Base-by-base conservation (phyloP, 2,329 filamentous ascomycete genomes). In the Colletotrichum sp. region DNA sequence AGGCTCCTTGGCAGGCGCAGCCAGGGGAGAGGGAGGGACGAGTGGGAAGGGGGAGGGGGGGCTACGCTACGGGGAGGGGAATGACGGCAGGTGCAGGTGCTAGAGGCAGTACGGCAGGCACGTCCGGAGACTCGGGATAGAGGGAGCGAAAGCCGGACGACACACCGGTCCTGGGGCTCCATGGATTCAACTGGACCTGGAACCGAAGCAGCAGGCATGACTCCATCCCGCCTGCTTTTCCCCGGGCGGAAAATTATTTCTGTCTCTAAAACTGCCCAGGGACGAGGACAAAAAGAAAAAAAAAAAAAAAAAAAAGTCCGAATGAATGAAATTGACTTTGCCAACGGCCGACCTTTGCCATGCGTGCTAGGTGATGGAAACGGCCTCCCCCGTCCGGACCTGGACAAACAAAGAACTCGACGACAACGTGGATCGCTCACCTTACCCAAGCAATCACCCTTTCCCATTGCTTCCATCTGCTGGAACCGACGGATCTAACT, bases 101-200 rank as follows among this genome's bases (percentile, higher is more conserved):
- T 64, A 62, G 66, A 69, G 34, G 32, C 21, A 61, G 24, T 38
- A 68, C 30, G 62, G 73, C 28, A 72, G 32, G 69, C 58, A 66
- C 43, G 70, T 58, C 64, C 73, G 34, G 48, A 58, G 69, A 58
- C 64, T 75, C 43, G 70, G 73, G 62, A 68, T 73, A 56, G 73
- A 72, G 62, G 69, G 52, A 71, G 69, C 43, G 56, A 66, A 7
- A 32, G 28, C 70, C 24, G 43, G 61, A 28, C 68, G 60, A 55
- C n/a, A 55, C n/a, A 24, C 32, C 36, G 30, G 62, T 24, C 16
- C 28, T 30, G 58, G 16, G 16, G n/a, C 26, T 21, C 26, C 18
- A 30, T 30, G 28, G 18, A 61, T 34, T 61, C 32, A 30, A 21
- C n/a, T 34, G 28, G 58, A 61, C 16, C 28, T 34, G 32, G 65